These are phyloP conservation scores for Vanilla planifolia DNA, from an alignment of 106 monocot genomes.

Conservation along the genomic window DNA sequence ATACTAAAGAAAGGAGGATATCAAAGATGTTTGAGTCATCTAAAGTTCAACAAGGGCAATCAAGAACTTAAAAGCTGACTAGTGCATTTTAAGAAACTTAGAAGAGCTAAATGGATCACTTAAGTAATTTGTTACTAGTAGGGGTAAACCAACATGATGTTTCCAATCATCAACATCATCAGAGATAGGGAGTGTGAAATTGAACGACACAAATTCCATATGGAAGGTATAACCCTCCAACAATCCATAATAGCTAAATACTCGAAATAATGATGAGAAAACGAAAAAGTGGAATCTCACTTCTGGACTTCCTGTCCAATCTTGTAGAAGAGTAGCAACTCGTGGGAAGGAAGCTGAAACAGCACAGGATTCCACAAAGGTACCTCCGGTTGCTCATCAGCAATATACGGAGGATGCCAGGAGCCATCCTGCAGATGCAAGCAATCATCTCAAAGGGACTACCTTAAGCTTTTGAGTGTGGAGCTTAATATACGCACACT, in stretches of 20 bases:
- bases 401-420: constrained; percentile 62
- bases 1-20: too few species aligned
- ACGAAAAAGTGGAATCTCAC: constrained; percentile 20
- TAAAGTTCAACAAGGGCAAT: too few species aligned
- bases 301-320: constrained; percentile 91
- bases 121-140: too few species aligned
- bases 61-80: too few species aligned
- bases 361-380: constrained; percentile 99
- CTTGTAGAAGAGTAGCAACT: constrained; percentile 91
- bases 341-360: constrained; percentile 74
- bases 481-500: constrained; percentile 21
- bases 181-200: too few species aligned
- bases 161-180: too few species aligned
- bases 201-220: too few species aligned
- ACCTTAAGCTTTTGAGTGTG: background rate
- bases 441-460: background rate
- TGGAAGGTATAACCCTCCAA: too few species aligned
- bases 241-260: background rate
- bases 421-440: constrained; percentile 45
- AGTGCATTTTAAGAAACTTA: too few species aligned
- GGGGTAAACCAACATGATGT: too few species aligned
- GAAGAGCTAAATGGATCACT: too few species aligned
- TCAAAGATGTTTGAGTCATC: too few species aligned
- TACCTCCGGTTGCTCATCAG: constrained; percentile 60
- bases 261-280: background rate